Conservation (phyloP, 2,329 filamentous ascomycete species). For the Fusarium torulosum region DNA sequence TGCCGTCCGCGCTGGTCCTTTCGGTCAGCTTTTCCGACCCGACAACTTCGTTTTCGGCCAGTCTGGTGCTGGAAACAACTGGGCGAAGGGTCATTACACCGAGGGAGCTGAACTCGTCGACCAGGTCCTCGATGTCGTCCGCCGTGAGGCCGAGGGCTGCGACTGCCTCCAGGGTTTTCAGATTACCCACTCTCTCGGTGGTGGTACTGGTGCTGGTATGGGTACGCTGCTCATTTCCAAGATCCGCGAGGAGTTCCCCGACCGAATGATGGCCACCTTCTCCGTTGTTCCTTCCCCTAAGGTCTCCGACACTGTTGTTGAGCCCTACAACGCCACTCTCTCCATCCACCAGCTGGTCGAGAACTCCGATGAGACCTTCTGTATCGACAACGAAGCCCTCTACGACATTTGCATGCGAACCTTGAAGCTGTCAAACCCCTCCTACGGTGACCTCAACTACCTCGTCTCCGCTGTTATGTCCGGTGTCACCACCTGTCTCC, state of each 20-base stretch:
- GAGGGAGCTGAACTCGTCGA: conserved; percentile 99
- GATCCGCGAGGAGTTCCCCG: conserved; percentile 99
- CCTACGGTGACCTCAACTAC: conserved; percentile 99
- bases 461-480: conserved; percentile 99
- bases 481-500: conserved; percentile 96
- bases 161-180: conserved; percentile 99
- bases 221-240: conserved; percentile 99
- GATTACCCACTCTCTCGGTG: conserved; percentile 99
- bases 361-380: conserved; percentile 99
- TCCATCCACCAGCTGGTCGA: conserved; percentile 99
- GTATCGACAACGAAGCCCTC: conserved; percentile 99
- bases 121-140: conserved; percentile 97
- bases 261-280: conserved; percentile 99
- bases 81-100: conserved; percentile 99
- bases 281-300: conserved; percentile 98
- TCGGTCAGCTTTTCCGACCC: conserved; percentile 98
- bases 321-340: conserved; percentile 99
- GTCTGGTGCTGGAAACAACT: conserved; percentile 99
- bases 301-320: conserved; percentile 99
- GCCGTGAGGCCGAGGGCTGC: conserved; percentile 97
- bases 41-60: conserved; percentile 99
- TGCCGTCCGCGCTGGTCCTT: conserved; percentile 96
- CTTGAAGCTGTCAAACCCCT: conserved; percentile 97
- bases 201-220: conserved; percentile 99
- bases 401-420: conserved; percentile 99